These are phyloP conservation scores for Globisporangium solare DNA, from an alignment of 352 stramenopile genomes.

Conservation along the genomic window DNA sequence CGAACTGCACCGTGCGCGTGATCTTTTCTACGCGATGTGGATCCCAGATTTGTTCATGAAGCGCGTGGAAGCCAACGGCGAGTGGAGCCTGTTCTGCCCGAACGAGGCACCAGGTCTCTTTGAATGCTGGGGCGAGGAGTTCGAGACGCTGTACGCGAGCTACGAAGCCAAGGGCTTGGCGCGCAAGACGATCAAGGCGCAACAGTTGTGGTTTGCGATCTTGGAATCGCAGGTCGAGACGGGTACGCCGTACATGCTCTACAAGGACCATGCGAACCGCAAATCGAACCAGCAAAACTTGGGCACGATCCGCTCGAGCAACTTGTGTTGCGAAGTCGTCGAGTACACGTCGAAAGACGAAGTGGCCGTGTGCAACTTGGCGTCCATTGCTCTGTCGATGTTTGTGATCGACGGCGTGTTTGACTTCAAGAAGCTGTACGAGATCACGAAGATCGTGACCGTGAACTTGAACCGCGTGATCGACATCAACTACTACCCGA, in stretches of 20 bases:
- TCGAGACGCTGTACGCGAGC: constrained; percentile 93
- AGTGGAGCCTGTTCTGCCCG: constrained; percentile 98
- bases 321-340: constrained; percentile 99
- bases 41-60: constrained; percentile 99
- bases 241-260: constrained; percentile 99
- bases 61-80: constrained; percentile 94
- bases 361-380: constrained; percentile 99
- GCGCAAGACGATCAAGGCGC: constrained; percentile 95
- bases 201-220: constrained; percentile 98
- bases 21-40: constrained; percentile 99
- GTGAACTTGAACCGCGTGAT: constrained; percentile 99
- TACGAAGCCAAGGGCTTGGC: constrained; percentile 96
- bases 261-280: constrained; percentile 98
- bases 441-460: constrained; percentile 96
- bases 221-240: constrained; percentile 99
- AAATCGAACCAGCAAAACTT: constrained; percentile 99
- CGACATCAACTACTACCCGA: constrained; percentile 99
- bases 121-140: constrained; percentile 93
- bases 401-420: constrained; percentile 91
- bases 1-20: constrained; percentile 94
- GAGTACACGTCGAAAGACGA: constrained; percentile 98
- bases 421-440: constrained; percentile 95
- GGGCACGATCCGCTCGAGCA: constrained; percentile 99
- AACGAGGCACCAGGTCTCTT: constrained; percentile 96
- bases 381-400: constrained; percentile 95